Base-by-base conservation (phyloP, 129 eudicot species). In the Erigeron canadensis region DNA sequence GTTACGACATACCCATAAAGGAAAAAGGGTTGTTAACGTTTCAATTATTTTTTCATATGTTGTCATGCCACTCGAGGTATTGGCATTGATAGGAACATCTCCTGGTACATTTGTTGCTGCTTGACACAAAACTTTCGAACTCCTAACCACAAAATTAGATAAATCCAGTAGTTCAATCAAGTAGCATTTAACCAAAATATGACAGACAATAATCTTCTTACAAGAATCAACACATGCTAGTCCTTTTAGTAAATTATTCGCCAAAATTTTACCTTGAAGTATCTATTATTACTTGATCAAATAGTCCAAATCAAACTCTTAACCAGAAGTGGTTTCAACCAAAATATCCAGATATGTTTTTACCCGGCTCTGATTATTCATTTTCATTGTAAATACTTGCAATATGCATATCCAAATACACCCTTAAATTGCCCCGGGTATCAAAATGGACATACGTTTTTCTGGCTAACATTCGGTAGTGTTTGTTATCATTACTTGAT, bases 11-110 rank as follows among this genome's bases (percentile, higher is more conserved):
- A 94, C 99, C 99, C 99, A 94, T 57, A 89, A 65, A 70, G 99
- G 99, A 88, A 94, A 94, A 75, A 94, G 95, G 47, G 99, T 94
- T 9, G 99, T 94, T 81, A 94, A 81, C 11, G 96, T 90, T 84
- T 94, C 97, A 65, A 94, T 90, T 67, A 88, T 80, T 80, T 65
- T 82, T 84, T 94, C 97, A 67, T 94, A 94, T 75, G 88, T 88
- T 79, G 84, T 78, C 89, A 94, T 79, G 76, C 73, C 86, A 43
- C 75, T 81, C 19, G 96, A 73, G 77, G 70, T 56, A 74, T 56
- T 77, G 72, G 69, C 51, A 77, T 55, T 77, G 61, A 76, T 62
- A 23, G 98, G 88, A 76, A 89, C 64, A 59, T 94, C 99, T 81
- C 96, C 97, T 11, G 99, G 84, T 64, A 74, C 87, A 80, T 89